These are phyloP conservation scores for Heterobasidion irregulare DNA, from an alignment of 1,284 basidiomycete species.

Conservation along the genomic window DNA sequence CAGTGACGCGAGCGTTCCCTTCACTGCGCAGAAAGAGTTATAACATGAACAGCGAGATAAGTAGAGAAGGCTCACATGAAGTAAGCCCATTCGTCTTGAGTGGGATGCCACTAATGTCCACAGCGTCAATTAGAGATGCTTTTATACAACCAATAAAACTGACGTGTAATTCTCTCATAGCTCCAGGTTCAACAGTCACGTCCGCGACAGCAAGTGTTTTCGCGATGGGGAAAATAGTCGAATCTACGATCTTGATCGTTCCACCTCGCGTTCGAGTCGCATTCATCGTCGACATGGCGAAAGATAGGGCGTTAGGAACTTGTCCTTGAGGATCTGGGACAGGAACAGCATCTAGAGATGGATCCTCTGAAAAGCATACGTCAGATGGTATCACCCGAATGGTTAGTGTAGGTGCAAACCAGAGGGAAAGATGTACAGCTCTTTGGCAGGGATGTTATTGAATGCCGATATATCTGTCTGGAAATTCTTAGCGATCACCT, in stretches of 20 bases:
- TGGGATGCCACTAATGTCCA: slow-evolving; percentile 60
- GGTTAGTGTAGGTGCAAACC: slow-evolving; percentile 21
- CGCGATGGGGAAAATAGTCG: slow-evolving; percentile 40
- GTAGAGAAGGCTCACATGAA: slow-evolving; percentile 25
- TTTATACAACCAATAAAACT: slow-evolving; percentile 2
- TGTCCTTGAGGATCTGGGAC: slow-evolving; percentile 37
- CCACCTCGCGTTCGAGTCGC: slow-evolving; percentile 48
- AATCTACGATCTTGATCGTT: slow-evolving; percentile 55
- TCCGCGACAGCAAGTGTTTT: slow-evolving; percentile 58
- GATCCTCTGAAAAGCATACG: slow-evolving; percentile 10
- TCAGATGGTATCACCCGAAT: slow-evolving; percentile 1
- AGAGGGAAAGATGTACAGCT: slow-evolving; percentile 64
- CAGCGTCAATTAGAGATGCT: not conserved
- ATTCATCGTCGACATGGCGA: slow-evolving; percentile 41
- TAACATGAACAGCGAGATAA: not conserved
- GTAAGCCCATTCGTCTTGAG: slow-evolving; percentile 61
- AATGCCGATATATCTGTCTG: slow-evolving; percentile 45
- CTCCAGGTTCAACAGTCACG: slow-evolving; percentile 61
- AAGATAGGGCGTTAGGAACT: slow-evolving; percentile 17
- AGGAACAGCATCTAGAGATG: slow-evolving; percentile 9
- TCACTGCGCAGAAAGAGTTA: slow-evolving; percentile 24
- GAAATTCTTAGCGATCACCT: slow-evolving; percentile 69
- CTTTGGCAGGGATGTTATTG: slow-evolving; percentile 43
- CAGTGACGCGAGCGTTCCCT: slow-evolving; percentile 51
- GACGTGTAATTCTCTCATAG: slow-evolving; percentile 38